phyloP scores from a whole-genome alignment of 2,329 filamentous ascomycete species.

The Colletotrichum musae region DNA sequence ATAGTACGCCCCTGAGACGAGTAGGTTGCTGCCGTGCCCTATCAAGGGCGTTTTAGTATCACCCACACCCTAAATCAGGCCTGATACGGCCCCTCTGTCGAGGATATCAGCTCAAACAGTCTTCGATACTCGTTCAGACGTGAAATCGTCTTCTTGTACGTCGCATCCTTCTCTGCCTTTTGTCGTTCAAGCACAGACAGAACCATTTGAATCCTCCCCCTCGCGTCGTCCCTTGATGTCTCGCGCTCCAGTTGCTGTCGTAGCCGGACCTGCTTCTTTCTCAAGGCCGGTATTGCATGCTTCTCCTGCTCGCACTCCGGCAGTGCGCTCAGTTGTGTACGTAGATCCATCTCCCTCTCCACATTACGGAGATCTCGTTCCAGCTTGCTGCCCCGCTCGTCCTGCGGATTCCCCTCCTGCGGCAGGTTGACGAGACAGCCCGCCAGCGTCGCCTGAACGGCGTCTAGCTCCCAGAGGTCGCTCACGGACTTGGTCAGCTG shows the following conservation, averaged over 20 bases:
- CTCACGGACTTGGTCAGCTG: neutral
- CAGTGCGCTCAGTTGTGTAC: slow-evolving; percentile 1
- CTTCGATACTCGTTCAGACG: neutral
- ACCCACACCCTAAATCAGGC: too few species aligned
- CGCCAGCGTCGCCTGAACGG: neutral
- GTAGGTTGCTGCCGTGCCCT: too few species aligned
- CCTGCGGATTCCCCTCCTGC: neutral
- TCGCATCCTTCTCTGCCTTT: neutral
- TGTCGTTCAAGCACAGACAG: neutral
- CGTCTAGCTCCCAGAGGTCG: neutral
- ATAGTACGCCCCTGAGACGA: too few species aligned
- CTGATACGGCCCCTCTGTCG: too few species aligned
- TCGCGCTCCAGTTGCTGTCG: neutral
- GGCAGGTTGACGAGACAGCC: neutral
- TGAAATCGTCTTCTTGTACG: neutral
- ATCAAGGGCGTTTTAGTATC: too few species aligned
- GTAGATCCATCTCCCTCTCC: slow-evolving; percentile 7
- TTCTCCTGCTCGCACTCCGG: slow-evolving; percentile 8
- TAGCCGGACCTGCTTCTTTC: neutral
- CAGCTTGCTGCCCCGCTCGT: neutral
- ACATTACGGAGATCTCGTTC: neutral
- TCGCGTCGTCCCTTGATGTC: neutral
- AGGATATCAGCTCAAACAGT: neutral
- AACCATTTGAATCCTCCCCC: neutral
- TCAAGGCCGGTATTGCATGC: neutral